Conservation (phyloP, 441 rosid genomes). For the Metrosideros polymorpha region DNA sequence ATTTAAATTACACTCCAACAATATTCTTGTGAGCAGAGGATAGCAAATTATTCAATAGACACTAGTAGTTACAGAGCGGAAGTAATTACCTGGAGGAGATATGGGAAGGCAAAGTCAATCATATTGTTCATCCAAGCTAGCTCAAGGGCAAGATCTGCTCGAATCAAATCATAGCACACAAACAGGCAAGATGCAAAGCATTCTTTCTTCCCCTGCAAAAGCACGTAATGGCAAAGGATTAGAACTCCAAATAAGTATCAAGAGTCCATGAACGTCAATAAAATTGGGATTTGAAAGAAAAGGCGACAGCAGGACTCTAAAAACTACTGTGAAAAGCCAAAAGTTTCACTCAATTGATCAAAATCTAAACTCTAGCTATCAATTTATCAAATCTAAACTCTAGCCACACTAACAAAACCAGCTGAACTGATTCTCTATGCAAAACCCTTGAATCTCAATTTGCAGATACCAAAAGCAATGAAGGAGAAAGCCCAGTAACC, state of each 20-base stretch:
- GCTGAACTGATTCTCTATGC: neutral
- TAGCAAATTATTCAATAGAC: neutral
- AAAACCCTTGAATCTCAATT: neutral
- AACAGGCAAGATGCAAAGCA: slow-evolving; percentile 97
- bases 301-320: neutral
- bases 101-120: slow-evolving; percentile 97
- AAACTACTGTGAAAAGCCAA: neutral
- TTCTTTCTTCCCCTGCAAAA: slow-evolving; percentile 86
- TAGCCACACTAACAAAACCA: neutral
- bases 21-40: neutral
- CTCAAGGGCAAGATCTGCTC: slow-evolving; percentile 84
- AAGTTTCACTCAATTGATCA: neutral
- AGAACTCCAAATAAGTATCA: neutral
- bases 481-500: neutral
- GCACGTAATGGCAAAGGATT: neutral
- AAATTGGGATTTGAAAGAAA: neutral
- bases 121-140: slow-evolving; percentile 94
- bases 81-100: slow-evolving; percentile 65
- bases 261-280: neutral
- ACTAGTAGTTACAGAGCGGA: neutral
- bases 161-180: slow-evolving; percentile 88
- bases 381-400: neutral
- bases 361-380: neutral
- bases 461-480: neutral
- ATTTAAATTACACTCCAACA: neutral